phyloP scores from a whole-genome alignment of 257 asterid species.

The Solanum pinnatisectum region DNA sequence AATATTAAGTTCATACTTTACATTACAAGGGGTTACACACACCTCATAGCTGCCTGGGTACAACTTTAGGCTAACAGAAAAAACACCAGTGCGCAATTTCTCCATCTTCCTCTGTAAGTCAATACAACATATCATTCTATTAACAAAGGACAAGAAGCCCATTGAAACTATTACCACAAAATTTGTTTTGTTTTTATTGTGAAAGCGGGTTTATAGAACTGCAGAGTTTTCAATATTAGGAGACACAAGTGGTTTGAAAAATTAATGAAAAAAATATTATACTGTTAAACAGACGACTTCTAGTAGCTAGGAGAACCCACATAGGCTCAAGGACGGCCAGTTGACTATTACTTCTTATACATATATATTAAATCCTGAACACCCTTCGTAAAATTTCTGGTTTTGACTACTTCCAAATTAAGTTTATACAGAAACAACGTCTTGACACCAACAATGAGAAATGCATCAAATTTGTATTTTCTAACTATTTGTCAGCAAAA shows the following conservation, averaged over 20 bases:
- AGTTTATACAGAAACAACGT: neutral
- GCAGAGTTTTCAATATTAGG: neutral
- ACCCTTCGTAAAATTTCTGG: neutral
- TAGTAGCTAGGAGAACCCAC: neutral
- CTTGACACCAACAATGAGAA: neutral
- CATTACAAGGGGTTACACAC: neutral
- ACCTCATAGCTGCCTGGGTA: constrained; percentile 97
- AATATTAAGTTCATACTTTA: neutral
- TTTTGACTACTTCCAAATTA: neutral
- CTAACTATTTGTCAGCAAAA: neutral
- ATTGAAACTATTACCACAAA: neutral
- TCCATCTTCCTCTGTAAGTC: constrained; percentile 82
- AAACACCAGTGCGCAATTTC: constrained; percentile 52
- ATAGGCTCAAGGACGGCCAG: neutral
- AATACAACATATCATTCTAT: constrained; percentile 6
- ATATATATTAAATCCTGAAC: neutral
- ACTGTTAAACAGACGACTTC: neutral
- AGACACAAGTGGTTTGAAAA: neutral
- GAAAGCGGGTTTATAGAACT: neutral
- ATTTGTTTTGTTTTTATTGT: neutral
- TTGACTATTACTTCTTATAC: neutral
- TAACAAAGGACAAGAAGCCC: neutral
- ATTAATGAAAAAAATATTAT: neutral
- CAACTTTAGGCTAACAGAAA: constrained; percentile 53
- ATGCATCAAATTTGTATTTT: neutral